Conservation (phyloP, 2,329 filamentous ascomycete genomes). For the Xylariaceae sp. region DNA sequence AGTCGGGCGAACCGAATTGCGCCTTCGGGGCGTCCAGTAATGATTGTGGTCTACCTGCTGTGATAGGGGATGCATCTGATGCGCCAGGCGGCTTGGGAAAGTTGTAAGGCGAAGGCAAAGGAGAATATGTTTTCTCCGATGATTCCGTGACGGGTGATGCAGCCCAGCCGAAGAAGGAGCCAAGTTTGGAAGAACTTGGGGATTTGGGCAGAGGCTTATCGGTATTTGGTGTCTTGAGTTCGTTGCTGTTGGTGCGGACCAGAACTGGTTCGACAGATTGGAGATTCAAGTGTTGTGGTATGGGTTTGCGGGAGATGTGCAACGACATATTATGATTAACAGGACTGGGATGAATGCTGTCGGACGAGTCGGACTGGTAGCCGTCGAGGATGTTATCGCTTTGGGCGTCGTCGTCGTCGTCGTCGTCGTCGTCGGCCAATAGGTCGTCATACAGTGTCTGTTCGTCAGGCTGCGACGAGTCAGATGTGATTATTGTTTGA, state of each 20-base stretch:
- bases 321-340: slow-evolving; percentile 44
- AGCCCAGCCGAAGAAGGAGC: slow-evolving; percentile 53
- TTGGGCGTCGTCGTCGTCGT: slow-evolving; percentile 33
- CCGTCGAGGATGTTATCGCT: slow-evolving; percentile 32
- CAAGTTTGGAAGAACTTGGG: slow-evolving; percentile 47
- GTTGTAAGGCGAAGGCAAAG: slow-evolving; percentile 47
- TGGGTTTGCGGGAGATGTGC: slow-evolving; percentile 43
- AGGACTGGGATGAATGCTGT: slow-evolving; percentile 36
- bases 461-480: slow-evolving; percentile 42
- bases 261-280: slow-evolving; percentile 36
- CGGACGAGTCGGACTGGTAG: slow-evolving; percentile 33
- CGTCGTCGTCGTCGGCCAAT: slow-evolving; percentile 35
- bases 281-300: slow-evolving; percentile 51
- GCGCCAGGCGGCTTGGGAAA: slow-evolving; percentile 38
- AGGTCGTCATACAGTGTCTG: slow-evolving; percentile 39
- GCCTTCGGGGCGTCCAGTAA: slow-evolving; percentile 37
- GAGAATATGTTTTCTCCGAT: slow-evolving; percentile 45
- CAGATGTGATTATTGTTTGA: slow-evolving; percentile 41
- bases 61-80: slow-evolving; percentile 40
- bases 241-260: slow-evolving; percentile 25
- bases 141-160: slow-evolving; percentile 46
- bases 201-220: slow-evolving; percentile 55
- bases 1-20: slow-evolving; percentile 39
- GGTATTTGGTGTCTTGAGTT: slow-evolving; percentile 38
- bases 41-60: slow-evolving; percentile 35